Evolutionary conservation across 768 basidiomycete species (phyloP), one percentile per base, ranked within the genome.

Genomic region (Lentinula sp.): DNA sequence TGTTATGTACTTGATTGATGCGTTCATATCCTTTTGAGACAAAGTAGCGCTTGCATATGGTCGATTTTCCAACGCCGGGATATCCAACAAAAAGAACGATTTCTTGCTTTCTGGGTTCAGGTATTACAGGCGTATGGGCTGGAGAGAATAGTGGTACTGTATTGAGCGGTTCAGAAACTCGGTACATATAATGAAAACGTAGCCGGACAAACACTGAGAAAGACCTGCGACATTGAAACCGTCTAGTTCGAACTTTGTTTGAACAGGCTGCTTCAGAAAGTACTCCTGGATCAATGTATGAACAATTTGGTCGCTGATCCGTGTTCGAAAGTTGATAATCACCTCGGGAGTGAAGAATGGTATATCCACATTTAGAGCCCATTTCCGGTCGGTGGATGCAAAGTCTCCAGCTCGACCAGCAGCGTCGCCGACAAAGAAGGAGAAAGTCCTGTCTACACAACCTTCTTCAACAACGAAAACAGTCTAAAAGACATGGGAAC

Each of bases 31-130:
- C 87, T 4, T 72, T 74, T 0, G 85, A 77, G 16, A 76, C 71
- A 72, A 98, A 95, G 70, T 93, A 76, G 48, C 70, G 79, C 16
- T 76, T 77, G 71, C 80, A 98, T 72, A 97, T 91, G 0, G 88
- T 81, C 0, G 91, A 86, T 73, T 98, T 98, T 45, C 96, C 96
- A 42, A 82, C 62, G 64, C 77, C 79, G 1, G 82, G 82, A 63
- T 79, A 82, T 48, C 83, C 82, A 33, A 81, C 78, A 57, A 85
- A 83, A 2, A 85, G 36, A 6, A 83, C 73, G 3, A 81, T 67
- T 65, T 85, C 83, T 68, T 76, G 74, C 35, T 64, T 66, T 0
- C 62, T 65, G 1, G 71, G 63, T 63, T 61, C 18, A 4, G 82
- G 85, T 8, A 86, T 62, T 28, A 88, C 67, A 0, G 83, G 79